phyloP scores from a whole-genome alignment of 768 basidiomycete species.

The Panus rudis region DNA sequence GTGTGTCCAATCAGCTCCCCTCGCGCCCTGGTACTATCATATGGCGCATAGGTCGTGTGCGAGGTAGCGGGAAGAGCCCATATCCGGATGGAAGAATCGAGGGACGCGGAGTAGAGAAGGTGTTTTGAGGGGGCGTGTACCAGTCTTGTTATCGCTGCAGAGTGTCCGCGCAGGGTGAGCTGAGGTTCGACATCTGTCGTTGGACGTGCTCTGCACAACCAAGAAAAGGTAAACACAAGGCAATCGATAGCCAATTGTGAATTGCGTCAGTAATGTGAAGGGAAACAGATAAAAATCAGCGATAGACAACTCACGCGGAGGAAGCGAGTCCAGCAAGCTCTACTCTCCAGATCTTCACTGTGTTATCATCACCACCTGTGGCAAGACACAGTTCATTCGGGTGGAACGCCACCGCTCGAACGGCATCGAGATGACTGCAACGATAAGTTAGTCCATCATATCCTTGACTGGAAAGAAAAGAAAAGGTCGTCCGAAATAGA shows the following conservation, averaged over 20 bases:
- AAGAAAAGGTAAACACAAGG: constrained; percentile 6
- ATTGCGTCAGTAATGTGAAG: constrained; percentile 9
- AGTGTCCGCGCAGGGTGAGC: constrained; percentile 89
- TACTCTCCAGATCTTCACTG: constrained; percentile 93
- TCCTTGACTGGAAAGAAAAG: constrained; percentile 1
- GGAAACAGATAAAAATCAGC: constrained; percentile 4
- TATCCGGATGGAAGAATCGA: constrained; percentile 89
- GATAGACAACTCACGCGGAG: constrained; percentile 53
- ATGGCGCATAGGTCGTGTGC: constrained; percentile 88
- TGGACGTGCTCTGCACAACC: constrained; percentile 44
- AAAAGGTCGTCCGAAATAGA: neutral
- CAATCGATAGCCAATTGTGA: constrained; percentile 2
- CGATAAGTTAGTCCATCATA: constrained; percentile 10
- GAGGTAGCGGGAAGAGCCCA: constrained; percentile 75
- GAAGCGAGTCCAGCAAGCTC: constrained; percentile 71
- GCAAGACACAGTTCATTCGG: constrained; percentile 79
- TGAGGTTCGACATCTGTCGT: constrained; percentile 90
- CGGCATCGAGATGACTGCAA: constrained; percentile 84
- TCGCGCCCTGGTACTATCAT: constrained; percentile 70
- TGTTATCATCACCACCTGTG: constrained; percentile 93
- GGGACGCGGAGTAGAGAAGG: constrained; percentile 82
- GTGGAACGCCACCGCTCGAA: constrained; percentile 86
- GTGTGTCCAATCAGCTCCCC: constrained; percentile 87
- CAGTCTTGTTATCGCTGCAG: constrained; percentile 82
- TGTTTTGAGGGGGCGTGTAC: constrained; percentile 71